Percentiles rank a stretch among this genome's conserved stretches.
phyloP scores from a whole-genome alignment of 495 filamentous ascomycete genomes.

The Penicillium maclennaniae region DNA sequence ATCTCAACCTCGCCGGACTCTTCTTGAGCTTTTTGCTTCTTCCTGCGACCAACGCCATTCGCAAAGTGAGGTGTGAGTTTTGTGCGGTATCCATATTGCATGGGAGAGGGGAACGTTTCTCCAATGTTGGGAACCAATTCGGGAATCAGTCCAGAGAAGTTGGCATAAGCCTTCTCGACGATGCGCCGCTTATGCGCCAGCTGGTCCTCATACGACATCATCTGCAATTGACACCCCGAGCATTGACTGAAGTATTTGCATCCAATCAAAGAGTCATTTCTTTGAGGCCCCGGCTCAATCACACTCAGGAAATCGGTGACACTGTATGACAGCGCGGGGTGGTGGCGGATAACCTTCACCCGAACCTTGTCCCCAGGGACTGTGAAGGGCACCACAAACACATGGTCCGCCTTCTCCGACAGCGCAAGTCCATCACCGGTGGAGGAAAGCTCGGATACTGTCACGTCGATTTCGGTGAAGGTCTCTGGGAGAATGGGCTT shows the following conservation, averaged over 20 bases:
- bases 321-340: constrained; percentile 57
- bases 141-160: constrained; percentile 79
- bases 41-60: constrained; percentile 31
- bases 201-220: constrained; percentile 87
- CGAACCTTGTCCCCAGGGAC: constrained; percentile 78
- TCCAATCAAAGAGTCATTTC: constrained; percentile 69
- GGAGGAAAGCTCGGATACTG: constrained; percentile 74
- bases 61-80: constrained; percentile 97
- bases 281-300: constrained; percentile 63
- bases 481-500: constrained; percentile 53
- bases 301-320: constrained; percentile 79
- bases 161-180: constrained; percentile 85
- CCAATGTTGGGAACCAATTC: constrained; percentile 70
- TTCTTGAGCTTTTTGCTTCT: constrained; percentile 13
- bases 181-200: constrained; percentile 78
- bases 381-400: constrained; percentile 87
- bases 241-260: constrained; percentile 87
- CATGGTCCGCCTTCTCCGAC: constrained; percentile 58
- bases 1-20: constrained; percentile 36
- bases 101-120: constrained; percentile 83
- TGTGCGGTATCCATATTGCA: constrained; percentile 90
- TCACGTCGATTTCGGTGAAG: constrained; percentile 74
- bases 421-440: constrained; percentile 82
- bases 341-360: constrained; percentile 73
- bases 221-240: constrained; percentile 94